phyloP scores from a whole-genome alignment of 148 eudicot species.

The Fallopia convolvulus region DNA sequence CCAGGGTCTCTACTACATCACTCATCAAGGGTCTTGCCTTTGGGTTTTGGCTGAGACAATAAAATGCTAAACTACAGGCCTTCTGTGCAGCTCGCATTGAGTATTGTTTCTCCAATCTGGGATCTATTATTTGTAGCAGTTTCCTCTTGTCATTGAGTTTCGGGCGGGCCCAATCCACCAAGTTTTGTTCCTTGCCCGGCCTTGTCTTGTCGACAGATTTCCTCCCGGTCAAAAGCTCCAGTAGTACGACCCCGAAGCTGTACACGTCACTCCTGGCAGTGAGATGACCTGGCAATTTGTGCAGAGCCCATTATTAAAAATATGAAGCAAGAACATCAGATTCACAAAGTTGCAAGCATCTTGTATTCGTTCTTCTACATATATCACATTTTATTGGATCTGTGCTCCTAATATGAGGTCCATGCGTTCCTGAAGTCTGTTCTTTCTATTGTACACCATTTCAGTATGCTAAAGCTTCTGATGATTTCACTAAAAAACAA shows the following conservation, averaged over 20 bases:
- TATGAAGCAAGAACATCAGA: neutral
- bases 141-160: constrained; percentile 87
- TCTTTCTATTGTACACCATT: neutral
- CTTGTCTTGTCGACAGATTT: constrained; percentile 90
- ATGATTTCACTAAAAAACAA: neutral
- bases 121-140: constrained; percentile 82
- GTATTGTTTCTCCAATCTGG: constrained; percentile 82
- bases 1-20: constrained; percentile 92
- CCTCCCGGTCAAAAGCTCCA: constrained; percentile 89
- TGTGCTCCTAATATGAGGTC: neutral
- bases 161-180: constrained; percentile 97
- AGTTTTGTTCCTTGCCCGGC: constrained; percentile 84
- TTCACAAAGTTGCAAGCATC: neutral
- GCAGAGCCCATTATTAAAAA: neutral
- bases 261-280: constrained; percentile 97
- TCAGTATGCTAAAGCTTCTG: neutral
- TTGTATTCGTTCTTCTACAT: neutral
- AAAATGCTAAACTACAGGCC: constrained; percentile 95
- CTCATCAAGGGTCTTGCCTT: constrained; percentile 98
- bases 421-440: neutral
- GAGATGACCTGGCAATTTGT: constrained; percentile 65
- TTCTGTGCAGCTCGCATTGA: constrained; percentile 87
- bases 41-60: constrained; percentile 93
- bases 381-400: neutral
- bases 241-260: constrained; percentile 93